Percentiles rank a stretch among this genome's conserved stretches.
phyloP scores from a whole-genome alignment of 2,329 filamentous ascomycete species.

The Cytospora piceicola region DNA sequence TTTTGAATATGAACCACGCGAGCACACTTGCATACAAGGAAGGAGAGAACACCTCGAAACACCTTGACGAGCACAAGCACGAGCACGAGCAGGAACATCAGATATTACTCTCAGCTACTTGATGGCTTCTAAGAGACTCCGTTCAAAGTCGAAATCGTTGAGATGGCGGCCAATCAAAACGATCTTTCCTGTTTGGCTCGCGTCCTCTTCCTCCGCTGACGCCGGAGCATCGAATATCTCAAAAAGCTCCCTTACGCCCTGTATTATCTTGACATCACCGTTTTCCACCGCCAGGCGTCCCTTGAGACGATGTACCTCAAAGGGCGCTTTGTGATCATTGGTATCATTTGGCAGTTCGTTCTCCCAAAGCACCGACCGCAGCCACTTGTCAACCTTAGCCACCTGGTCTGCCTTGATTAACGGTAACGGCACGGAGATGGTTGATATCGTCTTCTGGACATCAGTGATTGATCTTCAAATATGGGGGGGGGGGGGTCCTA shows the following conservation, averaged over 20 bases:
- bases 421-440: slow-evolving; percentile 72
- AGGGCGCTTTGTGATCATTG: slow-evolving; percentile 43
- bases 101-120: background rate
- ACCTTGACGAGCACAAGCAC: no score
- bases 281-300: slow-evolving; percentile 70
- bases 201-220: slow-evolving; percentile 31
- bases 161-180: slow-evolving; percentile 66
- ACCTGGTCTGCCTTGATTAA: slow-evolving; percentile 62
- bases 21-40: background rate
- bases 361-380: slow-evolving; percentile 86
- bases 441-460: slow-evolving; percentile 74
- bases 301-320: slow-evolving; percentile 89
- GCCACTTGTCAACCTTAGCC: slow-evolving; percentile 73
- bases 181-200: slow-evolving; percentile 53
- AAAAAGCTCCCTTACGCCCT: slow-evolving; percentile 92
- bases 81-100: background rate
- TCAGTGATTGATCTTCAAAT: background rate
- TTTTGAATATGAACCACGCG: background rate
- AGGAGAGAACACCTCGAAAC: background rate
- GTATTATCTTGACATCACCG: slow-evolving; percentile 75
- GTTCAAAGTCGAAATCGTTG: slow-evolving; percentile 53
- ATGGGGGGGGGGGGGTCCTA: background rate
- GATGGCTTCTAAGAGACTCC: slow-evolving; percentile 42
- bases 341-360: slow-evolving; percentile 57
- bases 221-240: slow-evolving; percentile 74